Conservation (phyloP, 345 rosid species). For the Lepidium sativum region DNA sequence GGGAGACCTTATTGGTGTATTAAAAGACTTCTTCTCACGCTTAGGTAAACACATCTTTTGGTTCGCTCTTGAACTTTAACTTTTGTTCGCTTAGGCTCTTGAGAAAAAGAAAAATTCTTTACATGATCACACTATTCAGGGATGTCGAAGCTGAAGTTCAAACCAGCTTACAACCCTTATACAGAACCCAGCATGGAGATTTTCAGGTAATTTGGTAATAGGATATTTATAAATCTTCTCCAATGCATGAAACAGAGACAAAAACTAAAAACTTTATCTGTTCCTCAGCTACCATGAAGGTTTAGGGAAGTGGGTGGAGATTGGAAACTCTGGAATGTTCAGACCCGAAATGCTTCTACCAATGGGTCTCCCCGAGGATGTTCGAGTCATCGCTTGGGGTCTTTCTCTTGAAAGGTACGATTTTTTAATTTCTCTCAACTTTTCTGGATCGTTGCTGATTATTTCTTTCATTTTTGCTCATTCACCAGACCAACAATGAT, state of each 20-base stretch:
- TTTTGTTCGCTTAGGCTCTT: not conserved
- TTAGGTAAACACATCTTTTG: conserved; percentile 42
- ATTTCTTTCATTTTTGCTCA: not conserved
- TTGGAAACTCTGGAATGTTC: conserved; percentile 97
- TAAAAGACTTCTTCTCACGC: conserved; percentile 82
- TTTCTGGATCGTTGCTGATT: not conserved
- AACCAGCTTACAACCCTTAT: conserved; percentile 95
- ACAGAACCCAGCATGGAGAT: conserved; percentile 98
- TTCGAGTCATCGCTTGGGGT: conserved; percentile 6
- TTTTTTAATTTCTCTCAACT: not conserved
- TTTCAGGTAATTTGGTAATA: conserved; percentile 45
- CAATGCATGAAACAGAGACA: not conserved
- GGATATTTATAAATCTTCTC: not conserved
- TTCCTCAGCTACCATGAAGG: conserved; percentile 74
- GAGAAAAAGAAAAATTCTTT: not conserved
- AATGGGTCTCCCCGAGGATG: conserved; percentile 94
- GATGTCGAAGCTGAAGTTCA: conserved; percentile 80
- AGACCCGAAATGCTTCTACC: conserved; percentile 93
- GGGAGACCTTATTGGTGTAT: conserved; percentile 82
- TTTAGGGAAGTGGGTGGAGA: conserved; percentile 80
- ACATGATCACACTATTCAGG: conserved; percentile 35
- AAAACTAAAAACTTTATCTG: not conserved
- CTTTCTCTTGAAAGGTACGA: no score
- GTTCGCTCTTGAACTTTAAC: not conserved
- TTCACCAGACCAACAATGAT: conserved; percentile 88